Percentiles rank a stretch among this genome's conserved stretches.
phyloP scores from a whole-genome alignment of 2,329 filamentous ascomycete species.

The Trichoderma afroharzianum region DNA sequence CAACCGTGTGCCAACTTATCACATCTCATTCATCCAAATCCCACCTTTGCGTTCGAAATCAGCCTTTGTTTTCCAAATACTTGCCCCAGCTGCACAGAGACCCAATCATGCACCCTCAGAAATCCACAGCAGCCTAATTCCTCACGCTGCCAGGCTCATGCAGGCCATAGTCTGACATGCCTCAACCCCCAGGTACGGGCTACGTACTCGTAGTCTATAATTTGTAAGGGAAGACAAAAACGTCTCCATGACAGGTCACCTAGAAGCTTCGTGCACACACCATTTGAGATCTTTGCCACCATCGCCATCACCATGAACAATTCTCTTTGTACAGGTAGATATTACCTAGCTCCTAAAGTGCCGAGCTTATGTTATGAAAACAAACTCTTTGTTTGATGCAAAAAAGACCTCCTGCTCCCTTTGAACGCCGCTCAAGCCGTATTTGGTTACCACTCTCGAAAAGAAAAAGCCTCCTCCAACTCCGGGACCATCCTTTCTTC shows the following conservation, averaged over 20 bases:
- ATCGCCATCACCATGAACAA: not conserved
- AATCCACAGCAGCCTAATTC: not conserved
- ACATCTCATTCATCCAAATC: not conserved
- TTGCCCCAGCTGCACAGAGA: not conserved
- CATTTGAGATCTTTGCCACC: not conserved
- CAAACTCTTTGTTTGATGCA: not conserved
- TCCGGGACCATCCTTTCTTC: not conserved
- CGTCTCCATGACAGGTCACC: not conserved
- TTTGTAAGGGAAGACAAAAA: not conserved
- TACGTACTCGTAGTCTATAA: not conserved
- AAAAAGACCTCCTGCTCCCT: not conserved
- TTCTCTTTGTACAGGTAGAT: not conserved
- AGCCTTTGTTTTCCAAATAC: not conserved
- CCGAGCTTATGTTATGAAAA: not conserved
- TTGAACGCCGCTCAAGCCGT: conserved; percentile 1
- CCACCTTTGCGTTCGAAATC: not conserved
- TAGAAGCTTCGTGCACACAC: not conserved
- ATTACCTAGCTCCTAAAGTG: not conserved
- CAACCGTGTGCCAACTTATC: not conserved
- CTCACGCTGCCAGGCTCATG: not conserved
- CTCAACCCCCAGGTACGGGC: not conserved
- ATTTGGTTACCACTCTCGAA: not conserved
- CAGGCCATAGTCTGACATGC: not conserved
- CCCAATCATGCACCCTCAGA: not conserved
- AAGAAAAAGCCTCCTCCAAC: not conserved